Evolutionary conservation across 768 basidiomycete species (phyloP).

Genomic region (Boletus eberwhitei): DNA sequence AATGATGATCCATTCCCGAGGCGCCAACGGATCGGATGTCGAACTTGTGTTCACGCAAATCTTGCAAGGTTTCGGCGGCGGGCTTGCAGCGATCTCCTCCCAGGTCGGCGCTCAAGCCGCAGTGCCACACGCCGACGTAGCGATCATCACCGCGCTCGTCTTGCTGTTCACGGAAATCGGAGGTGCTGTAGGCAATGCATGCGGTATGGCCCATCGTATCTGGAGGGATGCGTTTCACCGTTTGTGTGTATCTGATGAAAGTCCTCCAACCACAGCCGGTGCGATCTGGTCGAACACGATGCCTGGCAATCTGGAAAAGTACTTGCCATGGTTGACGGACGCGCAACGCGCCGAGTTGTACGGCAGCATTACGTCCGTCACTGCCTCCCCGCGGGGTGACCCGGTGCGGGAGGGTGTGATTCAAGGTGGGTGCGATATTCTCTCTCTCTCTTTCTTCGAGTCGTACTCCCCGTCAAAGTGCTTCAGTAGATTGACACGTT

Average conservation of each 20-base stretch:
- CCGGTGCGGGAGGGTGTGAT: slow-evolving; percentile 67
- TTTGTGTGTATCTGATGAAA: not conserved
- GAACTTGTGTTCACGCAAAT: slow-evolving; percentile 66
- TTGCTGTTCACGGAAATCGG: slow-evolving; percentile 70
- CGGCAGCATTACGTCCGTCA: slow-evolving; percentile 53
- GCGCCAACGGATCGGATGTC: slow-evolving; percentile 50
- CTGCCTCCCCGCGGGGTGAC: slow-evolving; percentile 44
- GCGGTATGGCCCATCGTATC: slow-evolving; percentile 37
- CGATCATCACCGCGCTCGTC: slow-evolving; percentile 63
- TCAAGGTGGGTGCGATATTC: slow-evolving; percentile 34
- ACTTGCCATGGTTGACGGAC: slow-evolving; percentile 50
- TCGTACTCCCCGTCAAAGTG: not conserved
- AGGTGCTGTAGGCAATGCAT: slow-evolving; percentile 60
- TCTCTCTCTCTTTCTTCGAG: not conserved
- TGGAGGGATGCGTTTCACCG: no score
- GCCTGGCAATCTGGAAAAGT: slow-evolving; percentile 54
- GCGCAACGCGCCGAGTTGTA: slow-evolving; percentile 46
- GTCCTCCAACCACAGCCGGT: slow-evolving; percentile 39
- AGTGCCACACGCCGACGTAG: slow-evolving; percentile 63
- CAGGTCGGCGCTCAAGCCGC: slow-evolving; percentile 65
- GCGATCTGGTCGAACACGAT: slow-evolving; percentile 65
- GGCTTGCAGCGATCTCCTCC: slow-evolving; percentile 54
- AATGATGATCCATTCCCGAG: slow-evolving; percentile 69
- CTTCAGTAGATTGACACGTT: not conserved
- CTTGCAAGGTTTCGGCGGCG: slow-evolving; percentile 73